Conservation (phyloP, 2,329 filamentous ascomycete genomes). For the Pyrenochaeta sp. region DNA sequence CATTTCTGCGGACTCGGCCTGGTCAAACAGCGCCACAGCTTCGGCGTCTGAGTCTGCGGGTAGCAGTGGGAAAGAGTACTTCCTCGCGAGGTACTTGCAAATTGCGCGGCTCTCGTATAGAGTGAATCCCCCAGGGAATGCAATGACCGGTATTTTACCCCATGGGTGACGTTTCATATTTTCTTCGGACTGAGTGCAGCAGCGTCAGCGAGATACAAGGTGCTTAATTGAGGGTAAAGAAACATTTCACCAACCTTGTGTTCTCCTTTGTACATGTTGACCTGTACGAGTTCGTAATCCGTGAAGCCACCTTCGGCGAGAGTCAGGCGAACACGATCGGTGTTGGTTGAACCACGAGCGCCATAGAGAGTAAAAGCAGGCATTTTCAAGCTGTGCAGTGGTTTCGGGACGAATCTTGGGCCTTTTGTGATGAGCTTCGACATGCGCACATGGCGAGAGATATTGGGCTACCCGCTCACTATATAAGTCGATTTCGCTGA, state of each 20-base stretch:
- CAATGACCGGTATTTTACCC: constrained; percentile 36
- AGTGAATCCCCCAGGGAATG: constrained; percentile 50
- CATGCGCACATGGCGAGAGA: background rate
- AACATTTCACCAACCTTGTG: constrained; percentile 6
- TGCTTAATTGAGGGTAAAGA: background rate
- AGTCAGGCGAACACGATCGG: constrained; percentile 27
- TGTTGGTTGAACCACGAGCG: constrained; percentile 23
- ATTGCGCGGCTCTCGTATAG: constrained; percentile 58
- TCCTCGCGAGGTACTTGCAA: constrained; percentile 57
- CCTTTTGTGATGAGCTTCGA: constrained; percentile 7
- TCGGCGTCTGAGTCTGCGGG: constrained; percentile 51
- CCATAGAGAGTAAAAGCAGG: constrained; percentile 29
- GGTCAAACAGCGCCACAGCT: constrained; percentile 55
- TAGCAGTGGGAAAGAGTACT: constrained; percentile 57
- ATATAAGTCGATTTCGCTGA: constrained; percentile 13
- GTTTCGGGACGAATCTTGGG: constrained; percentile 14
- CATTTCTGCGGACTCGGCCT: constrained; percentile 54
- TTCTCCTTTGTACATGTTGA: constrained; percentile 20
- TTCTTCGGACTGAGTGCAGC: constrained; percentile 22
- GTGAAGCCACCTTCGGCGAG: constrained; percentile 32
- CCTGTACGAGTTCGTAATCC: constrained; percentile 22
- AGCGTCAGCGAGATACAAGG: constrained; percentile 6
- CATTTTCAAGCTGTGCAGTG: constrained; percentile 26
- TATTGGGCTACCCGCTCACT: constrained; percentile 11
- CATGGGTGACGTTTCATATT: constrained; percentile 26